Evolutionary conservation across 495 filamentous ascomycete species (phyloP), one percentile per base, ranked within the genome.

Genomic region (Lepraria neglecta): DNA sequence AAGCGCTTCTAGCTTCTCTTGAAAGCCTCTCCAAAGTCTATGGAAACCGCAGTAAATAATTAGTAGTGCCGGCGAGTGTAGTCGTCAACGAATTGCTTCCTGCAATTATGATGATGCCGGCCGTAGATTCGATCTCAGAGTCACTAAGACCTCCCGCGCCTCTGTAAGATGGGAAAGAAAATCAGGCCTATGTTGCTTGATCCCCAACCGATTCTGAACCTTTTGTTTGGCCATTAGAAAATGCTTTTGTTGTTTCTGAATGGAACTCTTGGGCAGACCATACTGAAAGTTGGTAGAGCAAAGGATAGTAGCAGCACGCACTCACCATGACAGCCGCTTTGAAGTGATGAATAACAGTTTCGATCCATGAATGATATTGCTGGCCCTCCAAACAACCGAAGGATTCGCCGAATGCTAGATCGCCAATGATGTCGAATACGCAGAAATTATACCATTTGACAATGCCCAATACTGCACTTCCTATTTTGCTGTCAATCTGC

Each of bases 391-490:
- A 46, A 46, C 7, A 19, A 6, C 44, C 44, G 44, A 46, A 19
- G 6, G 44, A 46, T 21, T 46, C 44, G 4, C 44, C 44, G 19
- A 46, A 46, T 4, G 15, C 44, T 14, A 46, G 19, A 46, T 46
- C 44, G 17, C 15, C 44, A n/a, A 1, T 46, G 17, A 46, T n/a
- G 7, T 46, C 44, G 7, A 46, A 46, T 21, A 21, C 19, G 4
- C 15, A 46, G 17, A 46, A 21, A 46, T 46, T 19, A n/a, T 35
- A n/a, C 35, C 48, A 35, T 24, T 40, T 14, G 10, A 73, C 60
- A 14, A 82, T 62, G 21, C 74, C 53, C 48, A 75, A 64, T 46
- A 77, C 17, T 43, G 76, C 44, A 46, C 7, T 14, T n/a, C 44
- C 7, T 17, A 14, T 21, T 14, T 46, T 38, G 35, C 35, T 10